A percentile compares a stretch with the other conserved stretches of the same genome.
phyloP scores from a whole-genome alignment of 306 rosid genomes.

The Acacia confusa region DNA sequence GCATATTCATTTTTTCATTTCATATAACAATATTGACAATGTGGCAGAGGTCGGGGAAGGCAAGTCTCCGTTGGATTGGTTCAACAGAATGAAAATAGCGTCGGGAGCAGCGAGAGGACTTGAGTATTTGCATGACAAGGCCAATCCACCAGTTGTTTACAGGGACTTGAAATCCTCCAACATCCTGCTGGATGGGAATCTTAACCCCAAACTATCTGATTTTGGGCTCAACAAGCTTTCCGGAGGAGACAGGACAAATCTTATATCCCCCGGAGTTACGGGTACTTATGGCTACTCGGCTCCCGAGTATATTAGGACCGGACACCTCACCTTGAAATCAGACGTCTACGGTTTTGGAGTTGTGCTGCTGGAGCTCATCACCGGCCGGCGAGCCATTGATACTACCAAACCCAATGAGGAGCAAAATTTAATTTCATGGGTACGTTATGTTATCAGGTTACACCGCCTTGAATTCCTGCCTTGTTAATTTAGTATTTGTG shows the following conservation, averaged over 20 bases:
- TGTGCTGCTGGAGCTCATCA: slow-evolving; percentile 75
- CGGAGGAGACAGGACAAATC: slow-evolving; percentile 49
- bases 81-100: slow-evolving; percentile 68
- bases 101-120: slow-evolving; percentile 67
- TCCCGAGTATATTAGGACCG: slow-evolving; percentile 73
- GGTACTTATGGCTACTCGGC: slow-evolving; percentile 83
- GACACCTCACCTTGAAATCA: slow-evolving; percentile 59
- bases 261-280: slow-evolving; percentile 71
- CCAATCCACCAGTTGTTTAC: slow-evolving; percentile 67
- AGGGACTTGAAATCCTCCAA: slow-evolving; percentile 67
- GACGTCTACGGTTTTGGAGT: slow-evolving; percentile 92
- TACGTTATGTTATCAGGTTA: slow-evolving; percentile 15
- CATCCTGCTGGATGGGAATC: slow-evolving; percentile 55
- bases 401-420: slow-evolving; percentile 69
- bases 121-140: slow-evolving; percentile 75
- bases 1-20: neutral
- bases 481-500: neutral
- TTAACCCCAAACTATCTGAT: slow-evolving; percentile 58
- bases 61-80: slow-evolving; percentile 61
- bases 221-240: slow-evolving; percentile 56
- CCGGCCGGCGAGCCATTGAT: slow-evolving; percentile 85
- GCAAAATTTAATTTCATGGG: slow-evolving; percentile 94
- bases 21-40: neutral
- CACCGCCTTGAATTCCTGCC: neutral
- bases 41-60: neutral